A percentile compares a stretch with the other conserved stretches of the same genome.
These are phyloP conservation scores for Physaria fendleri DNA, from an alignment of 345 rosid species.

Conservation along the genomic window DNA sequence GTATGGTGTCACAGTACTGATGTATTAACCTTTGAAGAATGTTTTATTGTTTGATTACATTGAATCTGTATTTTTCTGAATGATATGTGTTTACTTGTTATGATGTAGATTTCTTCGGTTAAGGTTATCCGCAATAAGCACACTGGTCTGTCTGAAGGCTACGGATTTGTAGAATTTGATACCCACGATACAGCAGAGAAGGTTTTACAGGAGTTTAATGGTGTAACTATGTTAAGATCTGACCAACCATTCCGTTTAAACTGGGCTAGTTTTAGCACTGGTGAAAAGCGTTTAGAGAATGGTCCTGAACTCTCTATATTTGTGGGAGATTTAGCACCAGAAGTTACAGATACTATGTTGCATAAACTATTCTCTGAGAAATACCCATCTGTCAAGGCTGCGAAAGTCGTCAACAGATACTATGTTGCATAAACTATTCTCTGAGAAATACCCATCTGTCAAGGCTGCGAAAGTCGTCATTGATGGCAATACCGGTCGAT, in stretches of 20 bases:
- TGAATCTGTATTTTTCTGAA: background rate
- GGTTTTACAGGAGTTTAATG: conserved; percentile 62
- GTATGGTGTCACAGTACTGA: background rate
- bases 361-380: conserved; percentile 60
- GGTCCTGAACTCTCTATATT: conserved; percentile 90
- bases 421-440: conserved; percentile 66
- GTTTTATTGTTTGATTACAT: background rate
- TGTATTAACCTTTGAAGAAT: background rate
- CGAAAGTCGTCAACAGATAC: conserved; percentile 86
- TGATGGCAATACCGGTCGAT: conserved; percentile 82
- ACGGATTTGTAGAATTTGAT: conserved; percentile 86
- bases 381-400: conserved; percentile 86
- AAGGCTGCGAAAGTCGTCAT: conserved; percentile 94
- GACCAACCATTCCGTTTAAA: conserved; percentile 84
- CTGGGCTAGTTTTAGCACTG: conserved; percentile 87
- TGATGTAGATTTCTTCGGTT: conserved; percentile 65
- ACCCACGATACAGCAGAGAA: conserved; percentile 79
- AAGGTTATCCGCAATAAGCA: conserved; percentile 94
- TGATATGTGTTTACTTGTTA: background rate
- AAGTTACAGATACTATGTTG: conserved; percentile 74
- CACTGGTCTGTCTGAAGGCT: conserved; percentile 79
- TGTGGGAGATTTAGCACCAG: conserved; percentile 93
- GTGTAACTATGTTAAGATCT: conserved; percentile 59
- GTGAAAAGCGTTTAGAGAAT: conserved; percentile 78
- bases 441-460: conserved; percentile 68